A percentile compares a stretch with the other conserved stretches of the same genome.
phyloP scores from a whole-genome alignment of 192 early-diverging fungal genomes.

The Entophlyctis helioformis region DNA sequence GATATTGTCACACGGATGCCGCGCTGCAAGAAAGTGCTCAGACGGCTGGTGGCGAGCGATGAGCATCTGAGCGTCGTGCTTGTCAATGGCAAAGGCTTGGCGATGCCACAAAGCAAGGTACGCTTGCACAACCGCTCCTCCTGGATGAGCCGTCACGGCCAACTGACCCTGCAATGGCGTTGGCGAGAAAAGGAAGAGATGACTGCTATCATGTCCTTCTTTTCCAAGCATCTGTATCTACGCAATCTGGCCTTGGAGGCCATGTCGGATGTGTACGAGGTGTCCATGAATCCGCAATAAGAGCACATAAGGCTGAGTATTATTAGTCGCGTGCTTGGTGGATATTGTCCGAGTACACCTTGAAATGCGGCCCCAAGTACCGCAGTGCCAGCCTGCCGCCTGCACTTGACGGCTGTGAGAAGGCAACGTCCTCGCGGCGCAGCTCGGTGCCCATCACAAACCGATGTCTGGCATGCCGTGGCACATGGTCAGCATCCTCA shows the following conservation, averaged over 20 bases:
- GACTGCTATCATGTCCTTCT: constrained; percentile 50
- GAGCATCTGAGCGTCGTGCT: constrained; percentile 15
- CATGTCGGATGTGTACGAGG: constrained; percentile 55
- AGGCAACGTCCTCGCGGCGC: no score
- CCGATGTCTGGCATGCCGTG: no score
- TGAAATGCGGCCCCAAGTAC: no score
- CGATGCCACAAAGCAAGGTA: constrained; percentile 47
- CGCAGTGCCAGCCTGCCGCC: no score
- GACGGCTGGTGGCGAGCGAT: constrained; percentile 13
- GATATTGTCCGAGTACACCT: no score
- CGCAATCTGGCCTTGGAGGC: constrained; percentile 41
- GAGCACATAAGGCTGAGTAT: no score
- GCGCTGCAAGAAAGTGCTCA: constrained; percentile 18
- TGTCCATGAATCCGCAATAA: no score
- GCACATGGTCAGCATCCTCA: no score
- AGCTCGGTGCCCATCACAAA: no score
- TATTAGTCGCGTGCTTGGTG: no score
- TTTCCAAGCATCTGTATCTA: constrained; percentile 35
- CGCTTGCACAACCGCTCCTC: constrained; percentile 1
- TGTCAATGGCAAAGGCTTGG: constrained; percentile 46
- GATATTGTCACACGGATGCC: no score
- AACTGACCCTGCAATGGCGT: not conserved
- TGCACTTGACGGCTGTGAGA: no score
- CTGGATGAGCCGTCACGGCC: not conserved
- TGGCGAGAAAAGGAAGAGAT: constrained; percentile 27